A percentile compares a stretch with the other conserved stretches of the same genome.
Evolutionary conservation across 2,329 filamentous ascomycete genomes (phyloP).

Genomic region (Passalora sequoiae): DNA sequence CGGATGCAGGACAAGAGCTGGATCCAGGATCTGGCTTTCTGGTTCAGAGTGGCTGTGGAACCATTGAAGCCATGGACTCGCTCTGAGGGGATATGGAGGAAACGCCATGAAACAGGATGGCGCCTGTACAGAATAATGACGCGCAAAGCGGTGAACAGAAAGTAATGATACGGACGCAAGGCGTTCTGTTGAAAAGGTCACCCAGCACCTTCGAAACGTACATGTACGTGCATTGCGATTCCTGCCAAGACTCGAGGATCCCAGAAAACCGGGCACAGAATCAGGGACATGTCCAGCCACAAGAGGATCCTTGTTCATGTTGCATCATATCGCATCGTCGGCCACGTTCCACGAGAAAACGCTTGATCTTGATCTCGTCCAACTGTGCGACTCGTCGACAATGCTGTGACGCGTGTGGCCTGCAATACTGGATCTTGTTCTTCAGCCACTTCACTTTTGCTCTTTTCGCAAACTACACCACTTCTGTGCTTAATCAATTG

Average conservation of each 20-base stretch:
- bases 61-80: constrained; percentile 14
- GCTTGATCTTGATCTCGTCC: background rate
- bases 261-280: constrained; percentile 4
- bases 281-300: constrained; percentile 11
- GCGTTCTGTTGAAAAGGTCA: too few species aligned
- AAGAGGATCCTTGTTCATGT: constrained; percentile 10
- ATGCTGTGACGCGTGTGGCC: constrained; percentile 15
- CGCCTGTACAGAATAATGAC: constrained; percentile 4
- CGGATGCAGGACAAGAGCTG: constrained; percentile 18
- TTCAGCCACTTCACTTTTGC: constrained; percentile 4
- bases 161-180: constrained; percentile 1
- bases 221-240: too few species aligned
- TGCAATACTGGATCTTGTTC: constrained; percentile 3
- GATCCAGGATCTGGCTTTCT: constrained; percentile 22
- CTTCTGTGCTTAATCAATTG: background rate
- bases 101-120: background rate
- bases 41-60: constrained; percentile 26
- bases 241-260: constrained; percentile 11
- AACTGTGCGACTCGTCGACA: background rate
- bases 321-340: too few species aligned
- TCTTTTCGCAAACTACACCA: constrained; percentile 1
- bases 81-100: constrained; percentile 7
- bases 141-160: constrained; percentile 1
- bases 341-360: too few species aligned
- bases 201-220: too few species aligned